Evolutionary conservation across 306 rosid species (phyloP).

Genomic region (Sindora glabra): DNA sequence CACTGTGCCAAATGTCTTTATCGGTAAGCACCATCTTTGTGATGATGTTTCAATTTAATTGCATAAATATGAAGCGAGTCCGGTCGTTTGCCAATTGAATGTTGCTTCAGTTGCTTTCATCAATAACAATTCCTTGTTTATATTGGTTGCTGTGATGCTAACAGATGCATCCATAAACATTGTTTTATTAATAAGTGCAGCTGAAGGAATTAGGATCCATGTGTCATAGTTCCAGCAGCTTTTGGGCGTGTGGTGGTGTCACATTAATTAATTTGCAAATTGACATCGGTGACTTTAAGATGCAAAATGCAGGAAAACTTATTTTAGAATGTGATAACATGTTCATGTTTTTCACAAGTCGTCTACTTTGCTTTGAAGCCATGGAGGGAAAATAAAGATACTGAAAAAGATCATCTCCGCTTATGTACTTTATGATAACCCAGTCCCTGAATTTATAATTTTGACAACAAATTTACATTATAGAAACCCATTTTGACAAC

Average conservation of each 20-base stretch:
- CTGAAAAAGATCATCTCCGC: neutral
- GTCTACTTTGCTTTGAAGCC: too few relatives aligned
- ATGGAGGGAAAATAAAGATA: too few relatives aligned
- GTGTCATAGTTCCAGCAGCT: too few relatives aligned
- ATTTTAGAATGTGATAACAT: neutral
- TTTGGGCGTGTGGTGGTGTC: neutral
- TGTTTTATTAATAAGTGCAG: too few relatives aligned
- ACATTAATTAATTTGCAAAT: too few relatives aligned
- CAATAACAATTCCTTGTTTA: neutral
- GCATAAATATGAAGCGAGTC: neutral
- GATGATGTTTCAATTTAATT: neutral
- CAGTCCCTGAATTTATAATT: neutral
- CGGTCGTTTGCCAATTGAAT: neutral
- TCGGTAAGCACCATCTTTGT: conserved; percentile 44
- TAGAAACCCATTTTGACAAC: neutral
- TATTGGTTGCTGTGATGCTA: neutral
- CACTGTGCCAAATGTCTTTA: conserved; percentile 95
- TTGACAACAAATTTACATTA: neutral
- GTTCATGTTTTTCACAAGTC: neutral
- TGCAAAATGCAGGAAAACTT: neutral
- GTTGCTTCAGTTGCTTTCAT: neutral
- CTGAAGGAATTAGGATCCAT: too few relatives aligned
- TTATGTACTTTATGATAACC: too few relatives aligned
- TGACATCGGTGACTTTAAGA: too few relatives aligned
- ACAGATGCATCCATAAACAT: too few relatives aligned